phyloP scores from a whole-genome alignment of 331 rosid species.

The Quercus lobata region DNA sequence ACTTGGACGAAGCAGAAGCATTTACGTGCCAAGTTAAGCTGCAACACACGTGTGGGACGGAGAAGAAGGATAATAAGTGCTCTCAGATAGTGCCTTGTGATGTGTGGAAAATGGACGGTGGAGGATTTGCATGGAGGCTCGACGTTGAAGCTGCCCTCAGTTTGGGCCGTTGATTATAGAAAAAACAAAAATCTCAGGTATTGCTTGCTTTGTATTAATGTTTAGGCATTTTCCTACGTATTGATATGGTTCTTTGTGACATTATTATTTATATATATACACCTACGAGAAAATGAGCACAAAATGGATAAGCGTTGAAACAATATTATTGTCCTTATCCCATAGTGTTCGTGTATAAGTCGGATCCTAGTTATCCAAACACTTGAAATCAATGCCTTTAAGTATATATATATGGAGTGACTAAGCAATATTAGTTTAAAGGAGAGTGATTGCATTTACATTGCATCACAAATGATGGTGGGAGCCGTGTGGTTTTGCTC shows the following conservation, averaged over 20 bases:
- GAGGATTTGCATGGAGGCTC: conserved; percentile 79
- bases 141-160: conserved; percentile 68
- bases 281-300: neutral
- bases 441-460: neutral
- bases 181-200: too few relatives aligned
- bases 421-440: neutral
- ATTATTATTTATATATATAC: too few relatives aligned
- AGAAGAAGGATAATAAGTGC: neutral
- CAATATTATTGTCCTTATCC: neutral
- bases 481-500: neutral
- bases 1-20: neutral
- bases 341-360: neutral
- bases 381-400: neutral
- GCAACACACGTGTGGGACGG: conserved; percentile 27
- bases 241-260: neutral
- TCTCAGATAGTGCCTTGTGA: conserved; percentile 57
- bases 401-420: neutral
- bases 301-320: neutral
- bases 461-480: neutral
- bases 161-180: conserved; percentile 34
- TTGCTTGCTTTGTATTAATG: neutral
- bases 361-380: neutral
- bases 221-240: neutral
- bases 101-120: conserved; percentile 62
- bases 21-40: conserved; percentile 53